Conservation (phyloP, 306 rosid genomes). For the Echinosophora koreensis region DNA sequence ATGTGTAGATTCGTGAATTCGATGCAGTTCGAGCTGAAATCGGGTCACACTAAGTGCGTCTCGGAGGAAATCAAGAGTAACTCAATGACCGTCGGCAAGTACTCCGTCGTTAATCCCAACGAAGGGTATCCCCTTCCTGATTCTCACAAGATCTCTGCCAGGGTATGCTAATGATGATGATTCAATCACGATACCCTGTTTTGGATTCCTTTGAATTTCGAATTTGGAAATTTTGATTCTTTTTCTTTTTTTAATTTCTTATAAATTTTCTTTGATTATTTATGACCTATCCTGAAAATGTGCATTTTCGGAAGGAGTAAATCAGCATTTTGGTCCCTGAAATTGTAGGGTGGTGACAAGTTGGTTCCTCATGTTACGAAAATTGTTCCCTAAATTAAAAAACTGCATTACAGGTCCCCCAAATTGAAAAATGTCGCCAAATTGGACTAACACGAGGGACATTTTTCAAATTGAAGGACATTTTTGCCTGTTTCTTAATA, state of each 20-base stretch:
- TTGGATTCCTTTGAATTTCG: not conserved
- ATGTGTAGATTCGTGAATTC: slow-evolving; percentile 51
- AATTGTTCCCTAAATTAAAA: too few relatives aligned
- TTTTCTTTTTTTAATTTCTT: not conserved
- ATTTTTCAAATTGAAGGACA: too few relatives aligned
- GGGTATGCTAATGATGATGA: slow-evolving; percentile 53
- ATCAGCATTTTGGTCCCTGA: too few relatives aligned
- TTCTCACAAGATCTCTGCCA: slow-evolving; percentile 63
- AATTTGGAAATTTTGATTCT: not conserved
- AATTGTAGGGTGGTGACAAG: too few relatives aligned
- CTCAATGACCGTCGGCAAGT: slow-evolving; percentile 70
- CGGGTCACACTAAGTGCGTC: slow-evolving; percentile 72
- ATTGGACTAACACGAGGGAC: too few relatives aligned
- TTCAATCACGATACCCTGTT: not conserved
- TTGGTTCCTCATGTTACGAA: too few relatives aligned
- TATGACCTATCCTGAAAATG: slow-evolving; percentile 20
- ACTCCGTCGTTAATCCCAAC: slow-evolving; percentile 56
- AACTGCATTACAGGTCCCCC: too few relatives aligned
- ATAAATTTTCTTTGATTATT: not conserved
- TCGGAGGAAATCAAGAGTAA: slow-evolving; percentile 72
- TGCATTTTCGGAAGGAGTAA: not conserved
- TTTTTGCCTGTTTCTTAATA: too few relatives aligned
- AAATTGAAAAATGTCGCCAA: too few relatives aligned
- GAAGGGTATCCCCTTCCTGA: slow-evolving; percentile 63
- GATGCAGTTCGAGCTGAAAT: slow-evolving; percentile 65